Evolutionary conservation across 2,329 filamentous ascomycete genomes (phyloP).

Genomic region (Botrytis cinerea): DNA sequence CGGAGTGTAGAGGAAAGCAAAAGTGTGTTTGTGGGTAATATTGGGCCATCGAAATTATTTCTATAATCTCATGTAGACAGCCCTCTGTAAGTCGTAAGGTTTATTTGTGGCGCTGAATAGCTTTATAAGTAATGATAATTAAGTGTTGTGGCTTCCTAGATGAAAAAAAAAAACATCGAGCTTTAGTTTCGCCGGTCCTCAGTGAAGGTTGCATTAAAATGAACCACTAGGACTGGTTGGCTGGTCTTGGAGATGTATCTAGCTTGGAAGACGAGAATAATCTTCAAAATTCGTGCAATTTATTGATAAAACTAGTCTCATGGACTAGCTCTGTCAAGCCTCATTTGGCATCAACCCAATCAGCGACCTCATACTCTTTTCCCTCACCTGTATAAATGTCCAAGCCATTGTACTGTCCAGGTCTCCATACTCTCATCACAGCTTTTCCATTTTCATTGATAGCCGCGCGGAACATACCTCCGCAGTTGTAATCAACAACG

Average conservation of each 20-base stretch:
- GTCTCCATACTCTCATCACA: constrained; percentile 58
- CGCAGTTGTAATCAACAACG: constrained; percentile 80
- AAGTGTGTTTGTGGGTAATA: neutral
- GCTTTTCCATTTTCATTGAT: constrained; percentile 61
- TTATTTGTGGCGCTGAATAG: neutral
- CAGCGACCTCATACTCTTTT: constrained; percentile 38
- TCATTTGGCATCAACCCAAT: constrained; percentile 30
- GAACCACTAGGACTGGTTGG: too few relatives aligned
- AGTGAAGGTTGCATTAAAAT: neutral
- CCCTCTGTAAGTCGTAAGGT: too few relatives aligned
- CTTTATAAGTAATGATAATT: neutral
- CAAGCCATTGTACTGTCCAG: constrained; percentile 37
- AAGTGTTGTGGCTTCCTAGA: neutral
- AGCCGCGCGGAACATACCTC: constrained; percentile 85
- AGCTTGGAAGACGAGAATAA: neutral
- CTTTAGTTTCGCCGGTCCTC: neutral
- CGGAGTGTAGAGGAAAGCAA: neutral
- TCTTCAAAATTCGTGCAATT: neutral
- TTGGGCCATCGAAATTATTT: neutral
- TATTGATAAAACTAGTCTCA: neutral
- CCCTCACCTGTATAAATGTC: constrained; percentile 41
- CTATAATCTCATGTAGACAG: neutral
- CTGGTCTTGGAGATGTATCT: neutral
- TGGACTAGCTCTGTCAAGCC: neutral
- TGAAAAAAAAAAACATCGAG: neutral